Conservation (phyloP, 805 yeast species). For the Vanderwaltozyma polyspora region DNA sequence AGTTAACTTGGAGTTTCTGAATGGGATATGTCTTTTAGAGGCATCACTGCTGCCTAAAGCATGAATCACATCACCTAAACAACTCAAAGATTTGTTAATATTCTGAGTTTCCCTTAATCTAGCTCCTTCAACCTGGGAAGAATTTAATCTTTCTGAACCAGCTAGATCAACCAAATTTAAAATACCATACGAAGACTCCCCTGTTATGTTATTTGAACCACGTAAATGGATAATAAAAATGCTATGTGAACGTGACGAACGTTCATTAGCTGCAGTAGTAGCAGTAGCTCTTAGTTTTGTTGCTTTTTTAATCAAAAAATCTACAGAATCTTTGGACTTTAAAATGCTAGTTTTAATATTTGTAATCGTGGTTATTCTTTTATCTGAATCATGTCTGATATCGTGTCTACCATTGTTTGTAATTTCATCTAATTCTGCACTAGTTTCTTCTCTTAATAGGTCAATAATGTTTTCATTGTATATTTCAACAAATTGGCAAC, state of each 20-base stretch:
- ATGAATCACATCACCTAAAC: conserved; percentile 81
- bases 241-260: conserved; percentile 87
- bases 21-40: conserved; percentile 62
- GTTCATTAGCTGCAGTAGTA: conserved; percentile 65
- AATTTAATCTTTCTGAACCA: conserved; percentile 77
- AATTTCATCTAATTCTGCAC: conserved; percentile 5
- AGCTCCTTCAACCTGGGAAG: conserved; percentile 70
- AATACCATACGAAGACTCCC: conserved; percentile 42
- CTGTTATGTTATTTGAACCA: conserved; percentile 43
- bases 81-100: conserved; percentile 77
- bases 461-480: conserved; percentile 79
- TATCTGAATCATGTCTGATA: conserved; percentile 54
- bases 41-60: conserved; percentile 46
- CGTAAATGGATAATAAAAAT: conserved; percentile 54
- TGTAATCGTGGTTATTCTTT: conserved; percentile 46
- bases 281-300: conserved; percentile 62
- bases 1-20: conserved; percentile 88
- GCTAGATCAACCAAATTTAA: conserved; percentile 84
- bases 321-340: conserved; percentile 38
- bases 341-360: conserved; percentile 45
- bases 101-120: conserved; percentile 78
- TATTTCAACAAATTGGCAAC: conserved; percentile 78
- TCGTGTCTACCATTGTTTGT: conserved; percentile 38
- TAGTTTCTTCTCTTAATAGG: conserved; percentile 32
- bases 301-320: conserved; percentile 41